Conservation (phyloP, 768 basidiomycete genomes). For the Calvatia gigantea region DNA sequence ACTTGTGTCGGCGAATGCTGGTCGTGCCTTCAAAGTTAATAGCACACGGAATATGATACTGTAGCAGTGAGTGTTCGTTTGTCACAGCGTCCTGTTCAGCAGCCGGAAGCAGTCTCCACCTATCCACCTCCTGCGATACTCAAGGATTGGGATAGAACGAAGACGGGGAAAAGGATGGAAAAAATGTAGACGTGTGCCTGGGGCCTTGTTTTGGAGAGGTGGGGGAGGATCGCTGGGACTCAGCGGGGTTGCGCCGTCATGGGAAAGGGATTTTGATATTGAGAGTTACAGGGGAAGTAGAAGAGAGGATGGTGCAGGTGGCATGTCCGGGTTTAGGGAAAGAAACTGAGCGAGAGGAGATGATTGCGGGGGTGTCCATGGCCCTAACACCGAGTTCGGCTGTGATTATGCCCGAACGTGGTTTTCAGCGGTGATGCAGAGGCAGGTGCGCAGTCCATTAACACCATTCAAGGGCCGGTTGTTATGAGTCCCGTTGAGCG, state of each 20-base stretch:
- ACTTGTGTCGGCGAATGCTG: constrained; percentile 12
- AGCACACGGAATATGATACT: too few species aligned
- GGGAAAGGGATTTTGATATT: constrained; percentile 21
- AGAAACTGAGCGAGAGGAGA: constrained; percentile 45
- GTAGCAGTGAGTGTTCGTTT: too few species aligned
- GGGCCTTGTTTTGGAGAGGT: constrained; percentile 24
- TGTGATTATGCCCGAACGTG: constrained; percentile 32
- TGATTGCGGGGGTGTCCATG: constrained; percentile 44
- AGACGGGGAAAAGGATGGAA: constrained; percentile 87
- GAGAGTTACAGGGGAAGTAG: constrained; percentile 17
- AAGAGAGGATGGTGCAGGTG: constrained; percentile 20
- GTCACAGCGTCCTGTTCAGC: too few species aligned
- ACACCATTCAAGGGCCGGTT: constrained; percentile 18
- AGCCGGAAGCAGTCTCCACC: too few species aligned
- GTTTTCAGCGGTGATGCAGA: constrained; percentile 29
- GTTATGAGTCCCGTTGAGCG: constrained; percentile 19
- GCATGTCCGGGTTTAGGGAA: constrained; percentile 9
- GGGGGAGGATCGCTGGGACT: constrained; percentile 16
- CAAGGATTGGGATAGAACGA: constrained; percentile 55
- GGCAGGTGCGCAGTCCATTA: constrained; percentile 12
- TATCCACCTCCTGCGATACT: constrained; percentile 69
- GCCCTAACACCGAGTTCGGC: constrained; percentile 46
- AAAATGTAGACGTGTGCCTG: constrained; percentile 82
- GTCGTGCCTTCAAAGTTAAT: too few species aligned
- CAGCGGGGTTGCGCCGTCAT: constrained; percentile 8